Conservation (phyloP, 352 stramenopile genomes). For the Phytophthora megakarya region DNA sequence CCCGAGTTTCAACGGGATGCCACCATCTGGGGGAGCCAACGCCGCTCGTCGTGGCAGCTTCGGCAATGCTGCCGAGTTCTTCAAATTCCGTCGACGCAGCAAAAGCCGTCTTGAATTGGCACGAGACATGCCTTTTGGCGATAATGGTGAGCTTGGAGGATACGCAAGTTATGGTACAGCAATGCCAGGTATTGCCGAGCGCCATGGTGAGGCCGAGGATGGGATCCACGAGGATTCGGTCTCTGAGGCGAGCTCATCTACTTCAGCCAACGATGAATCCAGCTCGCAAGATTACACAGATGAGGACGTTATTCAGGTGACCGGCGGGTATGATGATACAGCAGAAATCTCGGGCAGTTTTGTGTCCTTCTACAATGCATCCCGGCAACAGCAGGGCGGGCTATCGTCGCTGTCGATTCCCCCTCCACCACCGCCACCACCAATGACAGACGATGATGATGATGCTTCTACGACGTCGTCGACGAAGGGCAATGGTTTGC, state of each 20-base stretch:
- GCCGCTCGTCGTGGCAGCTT: slow-evolving; percentile 72
- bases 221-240: slow-evolving; percentile 50
- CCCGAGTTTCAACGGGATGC: slow-evolving; percentile 20
- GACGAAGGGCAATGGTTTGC: slow-evolving; percentile 52
- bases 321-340: slow-evolving; percentile 64
- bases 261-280: slow-evolving; percentile 61
- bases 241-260: slow-evolving; percentile 53
- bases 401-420: slow-evolving; percentile 62
- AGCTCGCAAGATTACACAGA: slow-evolving; percentile 68
- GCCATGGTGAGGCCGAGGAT: slow-evolving; percentile 51
- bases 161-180: slow-evolving; percentile 65
- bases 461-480: slow-evolving; percentile 62
- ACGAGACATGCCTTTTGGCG: slow-evolving; percentile 62
- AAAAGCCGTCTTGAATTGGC: slow-evolving; percentile 84
- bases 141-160: slow-evolving; percentile 47
- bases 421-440: slow-evolving; percentile 64
- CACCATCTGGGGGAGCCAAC: slow-evolving; percentile 26
- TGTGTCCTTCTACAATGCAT: slow-evolving; percentile 79
- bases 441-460: slow-evolving; percentile 73
- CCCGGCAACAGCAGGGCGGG: slow-evolving; percentile 41
- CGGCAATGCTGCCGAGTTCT: slow-evolving; percentile 85
- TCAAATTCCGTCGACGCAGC: slow-evolving; percentile 86
- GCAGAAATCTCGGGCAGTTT: slow-evolving; percentile 72
- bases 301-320: slow-evolving; percentile 68
- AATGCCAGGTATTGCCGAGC: slow-evolving; percentile 82